Evolutionary conservation across 805 yeast genomes (phyloP).

Genomic region (Suhomyces emberorum): DNA sequence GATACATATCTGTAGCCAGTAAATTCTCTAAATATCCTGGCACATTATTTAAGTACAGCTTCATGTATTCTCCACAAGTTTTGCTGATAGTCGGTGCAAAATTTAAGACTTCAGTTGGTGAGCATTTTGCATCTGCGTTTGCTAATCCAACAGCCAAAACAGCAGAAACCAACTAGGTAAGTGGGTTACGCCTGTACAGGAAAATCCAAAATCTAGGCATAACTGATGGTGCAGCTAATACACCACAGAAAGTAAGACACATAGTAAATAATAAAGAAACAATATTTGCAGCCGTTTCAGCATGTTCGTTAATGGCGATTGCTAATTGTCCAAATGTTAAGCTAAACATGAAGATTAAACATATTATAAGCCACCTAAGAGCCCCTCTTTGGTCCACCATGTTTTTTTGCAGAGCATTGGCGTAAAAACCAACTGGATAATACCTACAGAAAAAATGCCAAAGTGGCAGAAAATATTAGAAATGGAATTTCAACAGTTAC

Average conservation of each 20-base stretch:
- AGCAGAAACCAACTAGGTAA: conserved; percentile 20
- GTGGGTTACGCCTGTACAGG: conserved; percentile 28
- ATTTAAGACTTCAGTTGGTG: conserved; percentile 14
- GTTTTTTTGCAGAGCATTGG: conserved; percentile 17
- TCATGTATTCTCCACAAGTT: conserved; percentile 23
- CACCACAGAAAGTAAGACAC: conserved; percentile 30
- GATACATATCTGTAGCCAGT: conserved; percentile 50
- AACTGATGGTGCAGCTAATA: conserved; percentile 13
- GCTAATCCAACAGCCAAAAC: conserved; percentile 17
- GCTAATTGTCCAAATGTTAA: conserved; percentile 24
- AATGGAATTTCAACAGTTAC: conserved; percentile 65
- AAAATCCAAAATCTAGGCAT: conserved; percentile 28
- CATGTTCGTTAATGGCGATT: conserved; percentile 19
- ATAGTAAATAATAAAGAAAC: conserved; percentile 22
- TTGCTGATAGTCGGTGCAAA: conserved; percentile 17
- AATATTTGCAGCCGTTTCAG: conserved; percentile 25
- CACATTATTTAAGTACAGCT: conserved; percentile 12
- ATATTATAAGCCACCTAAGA: conserved; percentile 31
- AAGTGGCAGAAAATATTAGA: conserved; percentile 50
- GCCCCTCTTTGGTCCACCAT: conserved; percentile 30
- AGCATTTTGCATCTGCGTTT: conserved; percentile 15
- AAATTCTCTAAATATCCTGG: conserved; percentile 38
- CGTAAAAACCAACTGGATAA: conserved; percentile 23
- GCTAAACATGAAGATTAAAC: conserved; percentile 16
- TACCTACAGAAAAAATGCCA: conserved; percentile 17